Evolutionary conservation across 2,329 filamentous ascomycete genomes (phyloP), one percentile per base, ranked within the genome.

Genomic region (Stachybotrys chartarum): DNA sequence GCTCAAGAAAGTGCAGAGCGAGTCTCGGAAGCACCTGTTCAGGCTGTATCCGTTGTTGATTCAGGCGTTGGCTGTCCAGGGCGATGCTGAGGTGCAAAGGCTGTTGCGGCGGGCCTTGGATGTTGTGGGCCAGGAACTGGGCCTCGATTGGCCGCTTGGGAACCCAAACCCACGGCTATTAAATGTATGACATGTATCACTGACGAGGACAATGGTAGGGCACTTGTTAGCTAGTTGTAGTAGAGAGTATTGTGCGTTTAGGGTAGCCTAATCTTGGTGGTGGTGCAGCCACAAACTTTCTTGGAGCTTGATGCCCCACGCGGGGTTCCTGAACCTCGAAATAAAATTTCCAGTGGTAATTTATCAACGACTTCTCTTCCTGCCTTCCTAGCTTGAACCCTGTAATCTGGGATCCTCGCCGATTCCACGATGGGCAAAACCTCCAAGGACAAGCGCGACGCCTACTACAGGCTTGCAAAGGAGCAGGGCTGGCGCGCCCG

Each of bases 401-500:
- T 14, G 8, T 42, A 42, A 24, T 24, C 24, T 24, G 24, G 24
- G 5, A 42, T 42, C 47, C 32, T 18, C 24, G 59, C 72, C 49
- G 32, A 96, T 96, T 30, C 24, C 60, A 72, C 49, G 32, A 96
- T 96, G 92, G 92, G 92, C 1, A 97, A 97, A 71, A 96, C 94
- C 1, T 97, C 93, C 51, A 99, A 99, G 73, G 94, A 99, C 69
- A 99, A 99, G 75, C 89, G 94, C 54, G 94, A 99, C 71, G 92
- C 92, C 50, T 99, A 99, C 75, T 99, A 99, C 68, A 85, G 94
- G 54, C 88, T 99, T 8, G 94, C 94, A 17, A 99, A 99, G 75
- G 94, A 99, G 72, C 94, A 99, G 78, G 95, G 95, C 60, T 99
- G 94, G 93, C 89, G 94, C 42, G 94, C 94, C 31, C 84, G 94